phyloP scores from a whole-genome alignment of 1,139 yeast genomes.

The Protomyces inouyei region DNA sequence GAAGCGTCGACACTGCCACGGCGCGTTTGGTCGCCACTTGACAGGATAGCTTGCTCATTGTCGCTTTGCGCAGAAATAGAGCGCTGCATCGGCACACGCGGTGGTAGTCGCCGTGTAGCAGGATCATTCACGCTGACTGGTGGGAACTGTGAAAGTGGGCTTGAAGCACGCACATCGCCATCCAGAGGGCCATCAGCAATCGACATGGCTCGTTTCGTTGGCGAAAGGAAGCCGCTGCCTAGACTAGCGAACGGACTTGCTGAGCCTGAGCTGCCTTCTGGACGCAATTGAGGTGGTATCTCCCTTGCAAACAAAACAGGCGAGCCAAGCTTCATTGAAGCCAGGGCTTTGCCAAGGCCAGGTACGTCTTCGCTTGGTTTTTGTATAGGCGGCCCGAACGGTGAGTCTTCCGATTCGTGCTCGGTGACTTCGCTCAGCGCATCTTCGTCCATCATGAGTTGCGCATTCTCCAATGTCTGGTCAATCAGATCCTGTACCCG shows the following conservation, averaged over 20 bases:
- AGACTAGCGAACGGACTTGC: neutral
- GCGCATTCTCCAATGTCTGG: constrained; percentile 48
- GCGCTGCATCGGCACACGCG: neutral
- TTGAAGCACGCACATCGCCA: neutral
- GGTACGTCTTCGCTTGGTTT: neutral
- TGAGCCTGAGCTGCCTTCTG: neutral
- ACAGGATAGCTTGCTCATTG: neutral
- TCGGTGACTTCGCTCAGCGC: neutral
- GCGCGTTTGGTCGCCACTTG: neutral
- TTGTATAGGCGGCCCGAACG: neutral
- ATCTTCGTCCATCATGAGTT: neutral
- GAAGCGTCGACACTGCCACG: neutral
- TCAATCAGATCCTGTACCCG: constrained; percentile 63
- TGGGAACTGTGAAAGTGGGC: neutral
- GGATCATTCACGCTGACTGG: neutral
- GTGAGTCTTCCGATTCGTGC: neutral
- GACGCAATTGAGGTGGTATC: neutral
- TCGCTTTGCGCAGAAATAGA: neutral
- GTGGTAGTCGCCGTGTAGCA: neutral
- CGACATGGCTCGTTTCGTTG: neutral
- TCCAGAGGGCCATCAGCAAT: neutral
- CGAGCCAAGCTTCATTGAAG: neutral
- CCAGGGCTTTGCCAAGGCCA: neutral
- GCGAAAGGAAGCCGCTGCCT: neutral
- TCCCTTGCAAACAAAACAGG: neutral